Conservation (phyloP, 1,284 basidiomycete genomes). For the Ustilago bromivora region DNA sequence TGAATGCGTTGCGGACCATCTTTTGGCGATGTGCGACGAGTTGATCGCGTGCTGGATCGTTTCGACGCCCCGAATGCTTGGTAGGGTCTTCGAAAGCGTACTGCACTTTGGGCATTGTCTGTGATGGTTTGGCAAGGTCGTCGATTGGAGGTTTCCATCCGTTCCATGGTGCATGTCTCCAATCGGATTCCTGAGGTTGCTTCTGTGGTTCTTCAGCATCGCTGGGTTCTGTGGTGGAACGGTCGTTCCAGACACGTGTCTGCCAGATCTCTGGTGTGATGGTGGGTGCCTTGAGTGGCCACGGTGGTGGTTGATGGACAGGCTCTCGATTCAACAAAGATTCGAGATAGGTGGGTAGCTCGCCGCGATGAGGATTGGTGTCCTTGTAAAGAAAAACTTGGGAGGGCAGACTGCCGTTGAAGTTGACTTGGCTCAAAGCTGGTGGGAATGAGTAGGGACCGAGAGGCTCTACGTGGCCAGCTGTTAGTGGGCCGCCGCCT, state of each 20-base stretch:
- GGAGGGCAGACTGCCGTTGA: slow-evolving; percentile 4
- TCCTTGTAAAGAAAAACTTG: slow-evolving; percentile 43
- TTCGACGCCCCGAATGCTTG: slow-evolving; percentile 49
- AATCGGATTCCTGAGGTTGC: slow-evolving; percentile 56
- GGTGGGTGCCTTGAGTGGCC: slow-evolving; percentile 39
- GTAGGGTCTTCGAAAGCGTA: slow-evolving; percentile 51
- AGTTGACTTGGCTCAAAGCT: slow-evolving; percentile 21
- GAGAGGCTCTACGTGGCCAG: slow-evolving; percentile 7
- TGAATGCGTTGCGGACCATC: slow-evolving; percentile 75
- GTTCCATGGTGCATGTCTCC: slow-evolving; percentile 50
- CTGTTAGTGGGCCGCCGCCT: neutral
- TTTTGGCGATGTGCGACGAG: slow-evolving; percentile 54
- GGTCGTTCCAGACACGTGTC: slow-evolving; percentile 49
- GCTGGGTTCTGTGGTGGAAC: slow-evolving; percentile 45
- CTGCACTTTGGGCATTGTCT: slow-evolving; percentile 56
- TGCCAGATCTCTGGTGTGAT: slow-evolving; percentile 44
- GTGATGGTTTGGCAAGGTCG: slow-evolving; percentile 22
- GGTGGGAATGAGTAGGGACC: slow-evolving; percentile 38
- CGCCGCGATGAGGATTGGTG: slow-evolving; percentile 57
- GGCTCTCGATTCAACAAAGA: slow-evolving; percentile 43
- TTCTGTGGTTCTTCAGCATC: slow-evolving; percentile 53
- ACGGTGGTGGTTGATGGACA: slow-evolving; percentile 41
- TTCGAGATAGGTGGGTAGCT: slow-evolving; percentile 42
- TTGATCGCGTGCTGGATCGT: slow-evolving; percentile 51
- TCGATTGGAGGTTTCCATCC: slow-evolving; percentile 61